A percentile compares a stretch with the other conserved stretches of the same genome.
These are phyloP conservation scores for Clathrus columnatus DNA, from an alignment of 768 basidiomycete genomes.

Conservation along the genomic window DNA sequence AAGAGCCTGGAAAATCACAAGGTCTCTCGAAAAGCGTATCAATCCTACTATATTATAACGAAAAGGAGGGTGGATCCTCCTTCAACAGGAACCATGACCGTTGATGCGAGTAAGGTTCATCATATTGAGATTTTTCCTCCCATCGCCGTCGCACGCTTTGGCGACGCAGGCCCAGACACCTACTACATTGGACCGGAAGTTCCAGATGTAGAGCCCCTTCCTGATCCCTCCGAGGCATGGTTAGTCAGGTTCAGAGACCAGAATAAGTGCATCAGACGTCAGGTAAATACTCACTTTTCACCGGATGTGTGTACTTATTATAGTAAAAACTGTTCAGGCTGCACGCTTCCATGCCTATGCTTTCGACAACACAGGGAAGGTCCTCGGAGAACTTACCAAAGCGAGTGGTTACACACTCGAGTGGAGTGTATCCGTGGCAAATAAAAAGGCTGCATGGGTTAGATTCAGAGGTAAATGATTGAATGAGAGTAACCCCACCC, in stretches of 20 bases:
- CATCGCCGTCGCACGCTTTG: constrained; percentile 27
- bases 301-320: background rate
- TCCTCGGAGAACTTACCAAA: constrained; percentile 24
- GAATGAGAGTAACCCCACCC: too few species aligned
- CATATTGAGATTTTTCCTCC: constrained; percentile 26
- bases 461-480: constrained; percentile 18
- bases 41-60: too few species aligned
- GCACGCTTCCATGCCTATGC: constrained; percentile 28
- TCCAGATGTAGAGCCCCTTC: too few species aligned
- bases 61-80: too few species aligned
- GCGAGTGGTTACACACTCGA: constrained; percentile 15
- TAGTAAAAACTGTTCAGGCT: constrained; percentile 20
- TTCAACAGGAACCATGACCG: too few species aligned
- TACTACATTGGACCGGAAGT: too few species aligned
- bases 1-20: too few species aligned
- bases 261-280: constrained; percentile 21
- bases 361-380: constrained; percentile 17
- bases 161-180: constrained; percentile 22
- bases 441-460: constrained; percentile 22
- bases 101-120: constrained; percentile 9
- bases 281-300: constrained; percentile 15
- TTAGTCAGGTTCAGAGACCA: constrained; percentile 19
- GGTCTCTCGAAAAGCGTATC: too few species aligned
- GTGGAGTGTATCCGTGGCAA: constrained; percentile 28
- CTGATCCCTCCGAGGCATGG: constrained; percentile 3